These are phyloP conservation scores for Wickerhamiella sergipiensis DNA, from an alignment of 805 yeast species.

Conservation along the genomic window DNA sequence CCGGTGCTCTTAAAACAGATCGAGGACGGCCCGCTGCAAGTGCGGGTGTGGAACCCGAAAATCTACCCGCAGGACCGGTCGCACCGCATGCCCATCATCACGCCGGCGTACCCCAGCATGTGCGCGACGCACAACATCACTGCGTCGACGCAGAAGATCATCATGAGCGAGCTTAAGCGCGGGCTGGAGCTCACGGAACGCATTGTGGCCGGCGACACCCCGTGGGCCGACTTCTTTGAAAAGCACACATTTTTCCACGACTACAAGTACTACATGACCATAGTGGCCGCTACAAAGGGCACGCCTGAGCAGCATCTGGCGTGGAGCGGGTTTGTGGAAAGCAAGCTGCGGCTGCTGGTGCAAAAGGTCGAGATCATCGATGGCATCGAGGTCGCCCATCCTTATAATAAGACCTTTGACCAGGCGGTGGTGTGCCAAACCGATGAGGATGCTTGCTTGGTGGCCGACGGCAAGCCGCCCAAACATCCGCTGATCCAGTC, in stretches of 20 bases:
- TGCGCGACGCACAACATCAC: constrained; percentile 97
- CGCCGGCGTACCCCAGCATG: constrained; percentile 98
- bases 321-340: constrained; percentile 90
- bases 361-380: constrained; percentile 66
- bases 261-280: constrained; percentile 76
- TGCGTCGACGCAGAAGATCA: constrained; percentile 71
- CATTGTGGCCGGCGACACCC: constrained; percentile 45
- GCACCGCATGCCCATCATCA: constrained; percentile 94
- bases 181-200: constrained; percentile 61
- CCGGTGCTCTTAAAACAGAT: constrained; percentile 86
- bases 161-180: constrained; percentile 63
- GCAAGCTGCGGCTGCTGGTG: constrained; percentile 68
- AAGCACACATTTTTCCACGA: constrained; percentile 71
- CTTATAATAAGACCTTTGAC: constrained; percentile 68
- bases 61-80: constrained; percentile 77
- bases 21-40: constrained; percentile 95
- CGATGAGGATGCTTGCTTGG: constrained; percentile 42
- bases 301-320: constrained; percentile 69
- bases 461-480: constrained; percentile 47
- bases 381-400: constrained; percentile 77
- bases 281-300: constrained; percentile 64
- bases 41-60: constrained; percentile 92
- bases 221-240: constrained; percentile 64
- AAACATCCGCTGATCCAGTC: constrained; percentile 30
- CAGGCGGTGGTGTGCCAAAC: constrained; percentile 34